These are phyloP conservation scores for Sanghuangporus sanghuang DNA, from an alignment of 1,284 basidiomycete genomes.

Conservation along the genomic window DNA sequence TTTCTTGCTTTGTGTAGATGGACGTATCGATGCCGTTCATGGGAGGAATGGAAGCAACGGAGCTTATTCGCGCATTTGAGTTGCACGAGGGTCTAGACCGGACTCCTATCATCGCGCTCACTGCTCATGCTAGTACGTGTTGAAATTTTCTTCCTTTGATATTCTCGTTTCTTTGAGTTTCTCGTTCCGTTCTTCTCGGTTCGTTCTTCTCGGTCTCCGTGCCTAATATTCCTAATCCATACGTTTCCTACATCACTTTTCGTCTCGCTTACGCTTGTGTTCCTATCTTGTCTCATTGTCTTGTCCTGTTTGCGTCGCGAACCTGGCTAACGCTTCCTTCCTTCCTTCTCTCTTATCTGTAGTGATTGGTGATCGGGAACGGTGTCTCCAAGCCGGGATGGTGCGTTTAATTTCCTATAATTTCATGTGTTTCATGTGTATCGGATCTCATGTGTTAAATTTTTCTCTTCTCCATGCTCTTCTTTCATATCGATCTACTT, in stretches of 20 bases:
- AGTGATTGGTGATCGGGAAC: constrained; percentile 95
- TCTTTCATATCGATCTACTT: background rate
- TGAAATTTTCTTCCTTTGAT: constrained; percentile 15
- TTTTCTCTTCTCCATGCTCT: background rate
- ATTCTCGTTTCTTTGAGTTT: no score
- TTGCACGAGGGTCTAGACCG: constrained; percentile 63
- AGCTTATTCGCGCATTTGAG: constrained; percentile 80
- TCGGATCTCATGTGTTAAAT: background rate
- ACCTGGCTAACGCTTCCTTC: no score
- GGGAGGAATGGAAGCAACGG: constrained; percentile 90
- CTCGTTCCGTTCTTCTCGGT: no score
- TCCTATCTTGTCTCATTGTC: no score
- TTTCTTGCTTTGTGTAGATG: constrained; percentile 59
- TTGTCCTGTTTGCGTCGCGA: no score
- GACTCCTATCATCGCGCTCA: constrained; percentile 94
- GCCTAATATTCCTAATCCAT: no score
- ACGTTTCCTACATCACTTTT: no score
- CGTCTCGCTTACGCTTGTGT: no score
- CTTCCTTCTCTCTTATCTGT: constrained; percentile 20
- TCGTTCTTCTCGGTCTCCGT: no score
- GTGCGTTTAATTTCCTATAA: constrained; percentile 26
- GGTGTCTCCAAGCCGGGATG: constrained; percentile 91
- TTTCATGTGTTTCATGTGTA: background rate
- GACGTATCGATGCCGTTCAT: constrained; percentile 98
- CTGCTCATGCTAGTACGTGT: constrained; percentile 81